These are phyloP conservation scores for Micromonas pusilla DNA, from an alignment of 139 green algal species.

Conservation along the genomic window DNA sequence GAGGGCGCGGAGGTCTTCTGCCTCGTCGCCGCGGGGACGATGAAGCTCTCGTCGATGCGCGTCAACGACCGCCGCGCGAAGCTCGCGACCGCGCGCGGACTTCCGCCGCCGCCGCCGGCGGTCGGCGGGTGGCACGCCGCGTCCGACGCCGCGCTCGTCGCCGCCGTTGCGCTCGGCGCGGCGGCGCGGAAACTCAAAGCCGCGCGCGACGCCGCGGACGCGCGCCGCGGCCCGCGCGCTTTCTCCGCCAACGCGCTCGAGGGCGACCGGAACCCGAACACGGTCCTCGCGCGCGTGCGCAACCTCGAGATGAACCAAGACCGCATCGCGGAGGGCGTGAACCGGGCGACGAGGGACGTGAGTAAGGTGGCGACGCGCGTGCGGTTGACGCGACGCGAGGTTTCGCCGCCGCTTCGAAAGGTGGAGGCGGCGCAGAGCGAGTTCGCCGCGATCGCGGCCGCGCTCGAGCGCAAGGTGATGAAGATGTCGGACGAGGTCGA, in stretches of 20 bases:
- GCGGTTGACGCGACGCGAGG: background rate
- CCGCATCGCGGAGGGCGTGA: background rate
- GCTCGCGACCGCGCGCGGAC: background rate
- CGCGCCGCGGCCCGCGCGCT: background rate
- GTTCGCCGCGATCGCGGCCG: background rate
- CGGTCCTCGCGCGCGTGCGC: background rate
- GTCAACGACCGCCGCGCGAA: background rate
- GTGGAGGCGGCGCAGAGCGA: background rate
- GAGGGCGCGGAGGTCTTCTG: constrained; percentile 9
- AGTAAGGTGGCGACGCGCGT: background rate
- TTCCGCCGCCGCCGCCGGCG: background rate
- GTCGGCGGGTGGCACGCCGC: background rate
- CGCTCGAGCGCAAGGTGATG: background rate
- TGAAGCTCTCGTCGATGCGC: background rate
- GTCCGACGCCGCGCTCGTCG: background rate
- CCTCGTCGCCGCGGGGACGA: background rate
- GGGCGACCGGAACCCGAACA: background rate
- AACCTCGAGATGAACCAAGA: background rate
- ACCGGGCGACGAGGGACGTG: background rate
- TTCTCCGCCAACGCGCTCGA: background rate
- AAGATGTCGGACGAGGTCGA: background rate
- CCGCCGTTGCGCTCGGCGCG: background rate
- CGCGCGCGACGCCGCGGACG: background rate
- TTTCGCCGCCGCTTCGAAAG: constrained; percentile 12
- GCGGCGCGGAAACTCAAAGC: background rate